These are phyloP conservation scores for Microdochium paspali DNA, from an alignment of 2,329 filamentous ascomycete genomes.

Conservation along the genomic window DNA sequence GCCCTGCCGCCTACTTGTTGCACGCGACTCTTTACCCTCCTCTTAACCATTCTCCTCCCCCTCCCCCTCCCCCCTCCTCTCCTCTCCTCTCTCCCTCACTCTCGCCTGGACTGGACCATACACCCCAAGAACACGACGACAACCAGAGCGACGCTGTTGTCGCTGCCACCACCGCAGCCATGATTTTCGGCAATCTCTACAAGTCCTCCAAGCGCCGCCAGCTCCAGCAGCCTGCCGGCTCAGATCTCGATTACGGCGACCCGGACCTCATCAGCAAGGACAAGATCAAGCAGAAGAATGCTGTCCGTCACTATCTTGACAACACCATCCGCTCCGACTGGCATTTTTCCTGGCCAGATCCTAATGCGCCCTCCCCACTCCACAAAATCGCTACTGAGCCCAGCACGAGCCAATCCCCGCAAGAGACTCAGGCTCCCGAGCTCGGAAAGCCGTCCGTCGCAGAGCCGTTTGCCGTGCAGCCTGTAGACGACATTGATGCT, in stretches of 20 bases:
- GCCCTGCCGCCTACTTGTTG: no score
- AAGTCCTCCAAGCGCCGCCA: conserved; percentile 46
- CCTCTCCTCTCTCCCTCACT: no score
- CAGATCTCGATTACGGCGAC: conserved; percentile 35
- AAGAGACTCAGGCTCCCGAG: neutral
- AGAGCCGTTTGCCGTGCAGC: conserved; percentile 4
- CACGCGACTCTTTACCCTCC: no score
- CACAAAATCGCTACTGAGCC: neutral
- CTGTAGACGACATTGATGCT: conserved; percentile 15
- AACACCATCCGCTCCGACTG: conserved; percentile 50
- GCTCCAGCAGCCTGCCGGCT: conserved; percentile 19
- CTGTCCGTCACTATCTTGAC: conserved; percentile 45
- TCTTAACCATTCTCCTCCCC: no score
- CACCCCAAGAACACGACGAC: no score
- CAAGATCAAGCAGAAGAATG: conserved; percentile 53
- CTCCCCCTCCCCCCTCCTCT: no score
- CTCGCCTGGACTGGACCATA: no score
- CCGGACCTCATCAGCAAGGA: conserved; percentile 53
- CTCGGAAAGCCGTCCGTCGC: conserved; percentile 2
- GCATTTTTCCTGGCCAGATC: conserved; percentile 47
- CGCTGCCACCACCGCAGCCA: conserved; percentile 1
- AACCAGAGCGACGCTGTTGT: neutral
- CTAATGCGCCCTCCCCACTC: neutral
- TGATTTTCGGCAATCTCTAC: conserved; percentile 45
- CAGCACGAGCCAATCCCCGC: neutral